Base-by-base conservation (phyloP, 1,139 yeast species). In the Magnusiomyces starmeri region DNA sequence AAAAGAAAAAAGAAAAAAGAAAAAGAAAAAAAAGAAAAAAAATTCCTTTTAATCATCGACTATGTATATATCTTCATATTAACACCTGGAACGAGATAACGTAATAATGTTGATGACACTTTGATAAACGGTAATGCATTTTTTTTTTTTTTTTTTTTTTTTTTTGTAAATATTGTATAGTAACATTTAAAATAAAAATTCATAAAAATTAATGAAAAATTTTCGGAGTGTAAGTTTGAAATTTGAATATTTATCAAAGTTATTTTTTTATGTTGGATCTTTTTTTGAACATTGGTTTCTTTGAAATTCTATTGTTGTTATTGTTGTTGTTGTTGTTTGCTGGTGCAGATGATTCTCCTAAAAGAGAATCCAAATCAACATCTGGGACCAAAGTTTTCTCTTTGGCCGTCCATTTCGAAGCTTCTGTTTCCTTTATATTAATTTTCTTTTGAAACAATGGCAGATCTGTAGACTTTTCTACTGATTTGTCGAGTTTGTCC, bases 381-480 rank as follows among this genome's bases (percentile, higher is more conserved):
- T 42, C 45, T 4, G 27, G 21, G 6, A 12, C 34, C 10, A 42
- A 14, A 10, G 21, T n/a, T 16, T 42, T 42, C 18, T 42, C 45
- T 26, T 25, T 42, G 4, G 45, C 35, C 9, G 12, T 24, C 45
- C 45, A 42, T 25, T 42, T 42, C 3, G 45, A n/a, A 4, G 45
- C 26, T 18, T 42, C 45, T 25, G 45, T 42, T 42, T 42, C 45
- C 18, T 42, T 42, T n/a, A 10, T 14, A 26, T 42, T 25, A 9
- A 42, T 24, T 14, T 21, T 22, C 26, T 42, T 42, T 2, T 21
- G 25, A 26, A 42, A 42, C 34, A 42, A 7, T 3, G 45, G 45
- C 20, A 26, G 8, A 20, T 22, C 14, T 14, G 34, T 9, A 14
- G 12, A 9, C 12, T 27, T 9, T 27, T 27, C 34, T 9, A 27